These are phyloP conservation scores for Microascus cirrosus DNA, from an alignment of 2,329 filamentous ascomycete species.

Conservation along the genomic window DNA sequence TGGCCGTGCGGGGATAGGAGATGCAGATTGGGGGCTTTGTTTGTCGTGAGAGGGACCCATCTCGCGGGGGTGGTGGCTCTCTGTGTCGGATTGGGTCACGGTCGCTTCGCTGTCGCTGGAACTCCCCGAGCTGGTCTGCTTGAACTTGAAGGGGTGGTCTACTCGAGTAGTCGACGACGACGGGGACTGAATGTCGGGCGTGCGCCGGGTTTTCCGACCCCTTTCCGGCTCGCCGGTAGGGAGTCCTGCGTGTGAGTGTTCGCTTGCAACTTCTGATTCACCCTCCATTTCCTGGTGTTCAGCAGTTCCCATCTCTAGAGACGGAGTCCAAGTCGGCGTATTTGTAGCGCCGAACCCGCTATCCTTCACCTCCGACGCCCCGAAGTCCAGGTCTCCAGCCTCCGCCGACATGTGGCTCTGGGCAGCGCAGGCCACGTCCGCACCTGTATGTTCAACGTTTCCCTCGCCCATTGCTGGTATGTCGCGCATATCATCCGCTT, in stretches of 20 bases:
- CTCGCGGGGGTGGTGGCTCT: not conserved
- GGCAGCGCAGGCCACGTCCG: not conserved
- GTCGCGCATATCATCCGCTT: not conserved
- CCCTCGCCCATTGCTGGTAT: not conserved
- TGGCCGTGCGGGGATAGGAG: slow-evolving; percentile 4
- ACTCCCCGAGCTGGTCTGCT: slow-evolving; percentile 21
- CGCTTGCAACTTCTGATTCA: not conserved
- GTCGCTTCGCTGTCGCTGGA: slow-evolving; percentile 30
- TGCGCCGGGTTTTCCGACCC: not conserved
- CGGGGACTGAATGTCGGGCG: not conserved
- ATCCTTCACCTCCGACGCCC: not conserved
- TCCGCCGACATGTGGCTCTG: not conserved
- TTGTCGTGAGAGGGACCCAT: not conserved
- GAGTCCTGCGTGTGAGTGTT: not conserved
- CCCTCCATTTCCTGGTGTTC: not conserved
- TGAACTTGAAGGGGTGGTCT: slow-evolving; percentile 13
- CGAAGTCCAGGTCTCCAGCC: not conserved
- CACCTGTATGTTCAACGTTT: not conserved
- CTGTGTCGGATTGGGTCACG: slow-evolving; percentile 21
- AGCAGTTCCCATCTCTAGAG: not conserved
- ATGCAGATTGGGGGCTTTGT: not conserved
- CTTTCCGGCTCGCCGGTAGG: not conserved
- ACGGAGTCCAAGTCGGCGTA: not conserved
- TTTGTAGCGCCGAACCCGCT: not conserved
- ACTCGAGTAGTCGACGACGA: not conserved